These are phyloP conservation scores for Hericium coralloides DNA, from an alignment of 768 basidiomycete species.

Conservation along the genomic window DNA sequence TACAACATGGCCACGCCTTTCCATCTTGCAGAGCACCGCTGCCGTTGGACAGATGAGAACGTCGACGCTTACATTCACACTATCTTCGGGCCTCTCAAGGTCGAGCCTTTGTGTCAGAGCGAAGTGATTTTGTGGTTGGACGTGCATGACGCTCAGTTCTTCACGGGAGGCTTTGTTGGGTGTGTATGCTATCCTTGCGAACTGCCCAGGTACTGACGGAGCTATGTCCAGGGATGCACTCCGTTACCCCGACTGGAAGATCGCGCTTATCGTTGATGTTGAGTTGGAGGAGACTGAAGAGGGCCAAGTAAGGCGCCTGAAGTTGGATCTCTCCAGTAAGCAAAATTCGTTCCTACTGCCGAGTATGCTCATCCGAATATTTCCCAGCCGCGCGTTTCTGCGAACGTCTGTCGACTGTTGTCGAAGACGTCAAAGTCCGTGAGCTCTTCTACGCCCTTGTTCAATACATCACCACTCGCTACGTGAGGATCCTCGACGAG, in stretches of 20 bases:
- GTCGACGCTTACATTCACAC: constrained; percentile 16
- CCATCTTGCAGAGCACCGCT: not conserved
- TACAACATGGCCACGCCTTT: not conserved
- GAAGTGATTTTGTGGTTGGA: constrained; percentile 21
- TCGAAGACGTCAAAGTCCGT: not conserved
- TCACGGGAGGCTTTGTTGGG: not conserved
- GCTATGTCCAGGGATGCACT: not conserved
- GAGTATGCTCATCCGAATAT: not conserved
- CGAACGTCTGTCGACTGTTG: not conserved
- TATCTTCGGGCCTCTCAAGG: constrained; percentile 18
- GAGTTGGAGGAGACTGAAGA: constrained; percentile 13
- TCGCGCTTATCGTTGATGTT: constrained; percentile 20
- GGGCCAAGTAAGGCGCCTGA: constrained; percentile 15
- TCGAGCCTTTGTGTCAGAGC: constrained; percentile 19
- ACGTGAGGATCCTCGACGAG: not conserved
- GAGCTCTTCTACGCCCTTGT: not conserved
- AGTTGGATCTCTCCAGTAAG: constrained; percentile 14
- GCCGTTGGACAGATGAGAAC: constrained; percentile 1
- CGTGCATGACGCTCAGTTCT: constrained; percentile 17
- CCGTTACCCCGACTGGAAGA: constrained; percentile 12
- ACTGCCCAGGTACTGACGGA: not conserved
- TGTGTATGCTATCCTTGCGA: not conserved
- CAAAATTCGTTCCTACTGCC: not conserved
- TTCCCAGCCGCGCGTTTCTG: not conserved
- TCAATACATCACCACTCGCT: not conserved